Evolutionary conservation across 345 rosid genomes (phyloP).

Genomic region (Cardamine occulta): DNA sequence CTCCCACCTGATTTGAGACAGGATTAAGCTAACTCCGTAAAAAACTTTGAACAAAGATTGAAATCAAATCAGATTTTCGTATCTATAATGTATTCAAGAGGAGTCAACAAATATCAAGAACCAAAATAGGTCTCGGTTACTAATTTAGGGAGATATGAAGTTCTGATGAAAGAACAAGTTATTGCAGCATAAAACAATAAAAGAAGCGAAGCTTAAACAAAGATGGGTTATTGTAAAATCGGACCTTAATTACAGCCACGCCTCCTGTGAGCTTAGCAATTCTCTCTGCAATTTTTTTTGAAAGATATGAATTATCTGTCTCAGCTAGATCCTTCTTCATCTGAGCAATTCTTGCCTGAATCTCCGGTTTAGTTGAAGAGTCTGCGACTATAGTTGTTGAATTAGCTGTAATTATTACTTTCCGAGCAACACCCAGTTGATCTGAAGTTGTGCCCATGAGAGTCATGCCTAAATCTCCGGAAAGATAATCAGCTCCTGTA

Average conservation of each 20-base stretch:
- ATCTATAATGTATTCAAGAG: neutral
- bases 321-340: constrained; percentile 89
- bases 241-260: constrained; percentile 87
- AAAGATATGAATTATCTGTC: constrained; percentile 61
- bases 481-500: constrained; percentile 84
- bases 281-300: constrained; percentile 76
- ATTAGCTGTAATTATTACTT: constrained; percentile 66
- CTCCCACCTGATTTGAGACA: constrained; percentile 61
- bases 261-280: constrained; percentile 91
- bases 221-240: neutral
- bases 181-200: constrained; percentile 15
- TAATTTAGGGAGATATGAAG: neutral
- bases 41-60: neutral
- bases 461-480: constrained; percentile 70
- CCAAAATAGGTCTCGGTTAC: neutral
- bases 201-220: constrained; percentile 2
- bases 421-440: constrained; percentile 85
- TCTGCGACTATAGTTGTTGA: constrained; percentile 87
- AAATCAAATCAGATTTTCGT: neutral
- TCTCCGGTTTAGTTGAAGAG: constrained; percentile 85
- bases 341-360: constrained; percentile 83
- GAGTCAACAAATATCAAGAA: constrained; percentile 1
- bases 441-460: constrained; percentile 76
- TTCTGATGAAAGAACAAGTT: constrained; percentile 2
- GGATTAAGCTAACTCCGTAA: neutral